Evolutionary conservation across 2,329 filamentous ascomycete genomes (phyloP), one percentile per base, ranked within the genome.

Genomic region (Xylariaceae sp.): DNA sequence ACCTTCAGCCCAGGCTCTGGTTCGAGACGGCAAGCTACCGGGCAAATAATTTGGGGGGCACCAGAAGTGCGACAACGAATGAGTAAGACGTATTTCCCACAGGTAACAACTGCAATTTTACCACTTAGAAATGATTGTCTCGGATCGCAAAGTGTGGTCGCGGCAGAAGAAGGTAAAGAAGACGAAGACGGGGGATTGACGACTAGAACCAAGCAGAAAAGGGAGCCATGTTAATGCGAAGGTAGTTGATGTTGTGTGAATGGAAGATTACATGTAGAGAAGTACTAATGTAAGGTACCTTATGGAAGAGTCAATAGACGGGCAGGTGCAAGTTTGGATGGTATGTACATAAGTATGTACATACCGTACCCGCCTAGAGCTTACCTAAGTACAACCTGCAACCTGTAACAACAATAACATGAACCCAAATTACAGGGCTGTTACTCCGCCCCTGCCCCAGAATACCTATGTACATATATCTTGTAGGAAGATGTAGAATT

Each of bases 21-120:
- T 53, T 56, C 56, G 52, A 58, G 58, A 60, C 56, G 59, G 62
- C 57, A 61, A 57, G 57, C 52, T 59, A 57, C 63, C 52, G 59
- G 50, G 20, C 48, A 60, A 44, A 54, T 57, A 62, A 56, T 62
- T 53, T 58, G 40, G 50, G 40, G 52, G 56, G 54, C 49, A 48
- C 32, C 23, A 48, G 40, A 58, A 18, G 55, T 57, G 50, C 57
- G 55, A 59, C 55, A 51, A 64, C 63, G 56, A 62, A 64, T 62
- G 50, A 32, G 57, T 48, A 52, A 56, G 53, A 60, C 10, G 41
- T 49, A 52, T 56, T 62, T 54, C 58, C 23, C 50, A 49, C 48
- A 57, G 44, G 50, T 48, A 55, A 54, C 45, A 52, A 52, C 44
- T 45, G 44, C 57, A 54, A 60, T 54, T 54, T n/a, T 57, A 59